Base-by-base conservation (phyloP, 768 basidiomycete species). In the Suillus occidentalis region DNA sequence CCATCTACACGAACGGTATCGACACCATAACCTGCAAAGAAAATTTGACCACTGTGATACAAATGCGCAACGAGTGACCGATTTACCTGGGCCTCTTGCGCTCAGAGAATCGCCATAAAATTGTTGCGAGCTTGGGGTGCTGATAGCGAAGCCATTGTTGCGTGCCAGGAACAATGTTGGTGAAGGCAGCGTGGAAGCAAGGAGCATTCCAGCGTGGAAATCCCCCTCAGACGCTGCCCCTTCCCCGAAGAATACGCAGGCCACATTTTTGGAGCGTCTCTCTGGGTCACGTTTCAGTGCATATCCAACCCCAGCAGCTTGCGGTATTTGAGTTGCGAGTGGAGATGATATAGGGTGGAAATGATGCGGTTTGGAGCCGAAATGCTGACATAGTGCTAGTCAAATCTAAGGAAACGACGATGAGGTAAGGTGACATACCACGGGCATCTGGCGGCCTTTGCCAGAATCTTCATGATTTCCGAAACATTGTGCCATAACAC, bases 331-430 rank as follows among this genome's bases (percentile, higher is more conserved):
- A 1, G 96, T 98, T 12, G 91, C 94, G 34, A 98, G 83, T 1
- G 95, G 92, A 7, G 93, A 95, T 4, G 96, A 97, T 66, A 97
- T 97, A 22, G 92, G 94, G 77, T 95, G 92, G 74, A 96, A 97
- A 74, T 97, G 95, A 65, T 91, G 86, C 64, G 87, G 79, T 1
- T 85, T 83, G 6, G 94, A 94, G 16, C 94, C 92, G 75, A 95
- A 94, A 72, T 98, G 95, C 86, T 94, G 36, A 28, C 45, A 66
- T 49, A 70, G 66, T 62, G 57, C 59, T n/a, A 45, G 53, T 20
- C 2, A 20, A 36, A n/a, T 55, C 31, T 68, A n/a, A 28, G 28
- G 14, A 40, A 52, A 1, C 4, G 5, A 36, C 43, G 20, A 28
- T 20, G 49, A 9, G 5, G 4, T 6, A 22, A 53, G 16, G 16